Evolutionary conservation across 768 basidiomycete genomes (phyloP), one percentile per base, ranked within the genome.

Genomic region (Suillus plorans): DNA sequence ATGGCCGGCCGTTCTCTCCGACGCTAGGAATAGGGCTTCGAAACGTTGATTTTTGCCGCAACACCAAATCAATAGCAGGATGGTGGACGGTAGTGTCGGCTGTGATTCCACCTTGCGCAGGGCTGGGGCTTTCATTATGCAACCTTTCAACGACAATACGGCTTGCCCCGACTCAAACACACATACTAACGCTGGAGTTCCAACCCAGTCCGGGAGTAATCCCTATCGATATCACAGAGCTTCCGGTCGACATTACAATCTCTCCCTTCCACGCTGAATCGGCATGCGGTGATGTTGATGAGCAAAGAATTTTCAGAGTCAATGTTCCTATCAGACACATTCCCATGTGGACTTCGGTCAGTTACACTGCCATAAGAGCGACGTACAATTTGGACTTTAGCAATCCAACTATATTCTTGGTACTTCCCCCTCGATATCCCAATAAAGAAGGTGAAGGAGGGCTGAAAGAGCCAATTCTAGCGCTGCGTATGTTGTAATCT

Each of bases 1-100:
- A 87, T 64, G 94, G 94, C 0, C 85, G 82, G 69, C 83, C 91
- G 0, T 91, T 94, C 70, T 94, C 94, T 3, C 75, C 86, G 34
- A 86, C 85, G 7, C 58, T 92, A 3, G 91, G 92, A 2, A 67
- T 95, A 3, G 89, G 84, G 1, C 63, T 92, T 18, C 82, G 85
- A 44, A 86, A 83, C 68, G 65, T 74, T 13, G 72, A 76, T 67
- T 69, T 71, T 41, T n/a, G 1, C 22, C 44, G 36, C n/a, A 34
- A 9, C 18, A n/a, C 44, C 9, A 34, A 39, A 50, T 28, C 25
- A 2, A 63, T 78, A 3, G 74, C 78, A 18, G 81, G 80, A 18
- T 86, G 84, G 83, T 90, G 89, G 87, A 85, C 80, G 1, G 80
- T 88, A 4, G 74, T 71, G 37, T 62, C 36, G 16, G 76, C 64